Evolutionary conservation across 164 flowering plant species (phyloP), one percentile per base, ranked within the genome.

Genomic region (Chimonanthus praecox): DNA sequence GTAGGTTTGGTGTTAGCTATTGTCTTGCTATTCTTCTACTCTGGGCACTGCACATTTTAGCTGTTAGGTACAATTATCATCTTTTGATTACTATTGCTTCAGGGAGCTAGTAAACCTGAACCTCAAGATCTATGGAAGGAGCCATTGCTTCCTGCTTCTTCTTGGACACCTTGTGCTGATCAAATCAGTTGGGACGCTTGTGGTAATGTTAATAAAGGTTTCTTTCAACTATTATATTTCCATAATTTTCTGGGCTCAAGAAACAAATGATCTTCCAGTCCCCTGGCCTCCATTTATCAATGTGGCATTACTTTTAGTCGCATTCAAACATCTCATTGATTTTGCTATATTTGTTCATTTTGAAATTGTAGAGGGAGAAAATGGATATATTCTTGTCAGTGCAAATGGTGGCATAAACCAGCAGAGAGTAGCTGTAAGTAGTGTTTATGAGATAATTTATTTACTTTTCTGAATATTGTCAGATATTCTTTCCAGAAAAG

Each of bases 341-440:
- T 64, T 60, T 11, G 20, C 13, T 21, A 20, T 76, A 61, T 71
- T 46, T 83, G 74, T 70, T 61, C 16, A 74, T 58, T 67, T 15
- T 70, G 70, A 9, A n/a, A 11, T 71, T 64, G 65, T 71, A 90
- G 98, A 80, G 70, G 94, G 97, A 69, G 84, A 73, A 13, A 94
- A 88, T 83, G 97, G 99, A 77, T 96, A 89, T 78, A 85, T 96
- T 74, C 71, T 96, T 86, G 90, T 96, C 64, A 96, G 91, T 83
- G 99, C 99, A 83, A 96, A 96, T 83, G 99, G 99, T 78, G 99
- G 99, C 75, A 90, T 96, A 70, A 96, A 91, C 83, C 99, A 96
- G 88, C 99, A 96, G 80, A 82, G 98, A 77, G 97, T 96, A 33
- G 99, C 98, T 78, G 99, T 96, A 83, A 88, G 97, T 90, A 73